Evolutionary conservation across 768 basidiomycete genomes (phyloP), one percentile per base, ranked within the genome.

Genomic region (Obba rivulosa): DNA sequence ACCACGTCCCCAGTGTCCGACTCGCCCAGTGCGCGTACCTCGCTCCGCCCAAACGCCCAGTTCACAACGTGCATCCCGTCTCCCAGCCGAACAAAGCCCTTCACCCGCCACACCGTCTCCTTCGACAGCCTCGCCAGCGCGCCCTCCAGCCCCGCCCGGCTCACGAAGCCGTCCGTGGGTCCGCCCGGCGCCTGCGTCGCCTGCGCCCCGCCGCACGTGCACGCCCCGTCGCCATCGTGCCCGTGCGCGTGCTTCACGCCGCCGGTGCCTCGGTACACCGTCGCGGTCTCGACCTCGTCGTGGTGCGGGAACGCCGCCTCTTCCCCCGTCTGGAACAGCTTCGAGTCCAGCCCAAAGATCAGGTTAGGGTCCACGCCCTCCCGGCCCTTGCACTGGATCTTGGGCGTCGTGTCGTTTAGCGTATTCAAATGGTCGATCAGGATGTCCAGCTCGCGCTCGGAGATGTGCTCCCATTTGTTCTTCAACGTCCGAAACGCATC

Each of bases 21-120:
- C 31, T 43, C 28, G 52, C 56, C n/a, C 66, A 65, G 1, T 63
- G 64, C 34, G 10, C 82, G 75, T 35, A 85, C 66, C 22, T 92
- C 89, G 61, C 78, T 83, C 35, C 93, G 78, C 13, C 90, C 90
- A 68, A 96, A 97, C 7, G 93, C 92, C 91, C 92, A 97, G 62
- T 97, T 97, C 50, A 95, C 57, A 50, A 92, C 86, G 60, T 75
- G 63, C 8, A 69, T 65, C 17, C 63, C 63, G 21, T 62, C 64
- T 2, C 59, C 54, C 21, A 89, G 62, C 34, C 75, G 76, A 20
- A 94, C 73, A 58, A 92, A 91, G 16, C 93, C 94, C 61, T 97
- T 97, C 28, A 94, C 84, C 54, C 87, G 68, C 80, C 86, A 92
- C 8, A 90, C 69, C 1, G 69, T 65, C 59, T 91, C 89, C 53